A percentile compares a stretch with the other conserved stretches of the same genome.
phyloP scores from a whole-genome alignment of 257 asterid genomes.

The Scutellaria minor region DNA sequence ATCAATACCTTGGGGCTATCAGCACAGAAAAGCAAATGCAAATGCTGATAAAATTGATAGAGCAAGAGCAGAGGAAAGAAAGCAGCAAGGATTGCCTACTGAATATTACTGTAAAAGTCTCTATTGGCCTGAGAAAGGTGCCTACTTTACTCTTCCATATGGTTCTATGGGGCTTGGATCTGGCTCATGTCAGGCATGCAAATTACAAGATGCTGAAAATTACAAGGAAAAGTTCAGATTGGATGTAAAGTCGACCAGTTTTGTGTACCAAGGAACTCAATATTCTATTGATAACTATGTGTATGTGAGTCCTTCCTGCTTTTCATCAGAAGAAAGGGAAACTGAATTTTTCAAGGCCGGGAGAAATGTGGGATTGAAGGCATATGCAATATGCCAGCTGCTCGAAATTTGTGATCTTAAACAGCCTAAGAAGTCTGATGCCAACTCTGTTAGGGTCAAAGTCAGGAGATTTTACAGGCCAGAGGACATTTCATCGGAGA shows the following conservation, averaged over 20 bases:
- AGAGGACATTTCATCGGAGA: constrained; percentile 77
- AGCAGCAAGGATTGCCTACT: constrained; percentile 64
- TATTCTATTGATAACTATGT: constrained; percentile 70
- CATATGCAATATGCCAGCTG: constrained; percentile 75
- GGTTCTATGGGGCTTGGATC: constrained; percentile 76
- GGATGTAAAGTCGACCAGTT: constrained; percentile 55
- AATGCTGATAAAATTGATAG: constrained; percentile 68
- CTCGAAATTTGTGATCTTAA: constrained; percentile 60
- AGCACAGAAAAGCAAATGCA: constrained; percentile 70
- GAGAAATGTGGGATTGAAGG: constrained; percentile 89
- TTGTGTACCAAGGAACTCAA: constrained; percentile 60
- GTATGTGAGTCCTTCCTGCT: constrained; percentile 70
- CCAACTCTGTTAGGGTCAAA: constrained; percentile 56
- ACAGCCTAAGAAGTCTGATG: constrained; percentile 48
- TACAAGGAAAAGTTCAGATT: constrained; percentile 49
- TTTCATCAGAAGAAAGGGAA: constrained; percentile 64
- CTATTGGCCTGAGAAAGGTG: constrained; percentile 88
- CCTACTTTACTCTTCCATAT: constrained; percentile 70
- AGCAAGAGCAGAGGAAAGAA: constrained; percentile 86
- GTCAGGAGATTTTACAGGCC: constrained; percentile 86
- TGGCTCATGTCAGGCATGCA: constrained; percentile 77
- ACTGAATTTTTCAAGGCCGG: constrained; percentile 72
- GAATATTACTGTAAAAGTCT: constrained; percentile 89
- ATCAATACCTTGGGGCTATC: constrained; percentile 85
- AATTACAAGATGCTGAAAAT: constrained; percentile 48